phyloP scores from a whole-genome alignment of 805 yeast species.

The Metschnikowia picachoensis region DNA sequence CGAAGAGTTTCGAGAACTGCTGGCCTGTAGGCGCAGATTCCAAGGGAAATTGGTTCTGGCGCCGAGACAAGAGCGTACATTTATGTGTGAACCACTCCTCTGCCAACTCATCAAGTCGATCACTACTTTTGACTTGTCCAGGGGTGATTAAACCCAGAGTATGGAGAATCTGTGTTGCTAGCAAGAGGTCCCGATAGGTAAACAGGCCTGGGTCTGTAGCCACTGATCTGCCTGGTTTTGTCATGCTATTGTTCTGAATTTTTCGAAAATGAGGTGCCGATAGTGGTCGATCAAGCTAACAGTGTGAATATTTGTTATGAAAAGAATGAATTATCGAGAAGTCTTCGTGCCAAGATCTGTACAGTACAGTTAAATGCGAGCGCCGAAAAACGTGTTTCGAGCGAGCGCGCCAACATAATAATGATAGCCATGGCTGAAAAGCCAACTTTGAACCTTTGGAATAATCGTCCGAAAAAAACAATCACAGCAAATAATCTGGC shows the following conservation, averaged over 20 bases:
- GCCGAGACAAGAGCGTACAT: constrained; percentile 23
- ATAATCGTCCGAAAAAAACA: no score
- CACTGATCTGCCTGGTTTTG: constrained; percentile 4
- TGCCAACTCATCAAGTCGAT: constrained; percentile 23
- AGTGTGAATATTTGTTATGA: no score
- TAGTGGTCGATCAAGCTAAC: no score
- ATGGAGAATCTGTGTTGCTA: constrained; percentile 37
- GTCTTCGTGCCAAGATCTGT: no score
- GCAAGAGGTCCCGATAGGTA: constrained; percentile 30
- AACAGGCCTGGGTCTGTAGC: constrained; percentile 16
- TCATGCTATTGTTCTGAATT: background rate
- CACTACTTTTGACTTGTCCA: constrained; percentile 13
- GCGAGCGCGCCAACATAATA: no score
- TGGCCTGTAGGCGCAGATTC: constrained; percentile 16
- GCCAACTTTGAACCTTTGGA: no score
- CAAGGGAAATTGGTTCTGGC: constrained; percentile 16
- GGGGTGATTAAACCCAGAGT: constrained; percentile 28
- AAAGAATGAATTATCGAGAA: no score
- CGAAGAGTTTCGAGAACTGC: constrained; percentile 25
- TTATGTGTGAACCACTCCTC: constrained; percentile 30
- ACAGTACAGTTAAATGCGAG: no score
- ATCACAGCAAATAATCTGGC: no score
- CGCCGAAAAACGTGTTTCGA: no score
- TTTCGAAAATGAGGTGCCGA: no score
- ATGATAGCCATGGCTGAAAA: no score